These are phyloP conservation scores for Fusarium concolor DNA, from an alignment of 2,329 filamentous ascomycete species.

Conservation along the genomic window DNA sequence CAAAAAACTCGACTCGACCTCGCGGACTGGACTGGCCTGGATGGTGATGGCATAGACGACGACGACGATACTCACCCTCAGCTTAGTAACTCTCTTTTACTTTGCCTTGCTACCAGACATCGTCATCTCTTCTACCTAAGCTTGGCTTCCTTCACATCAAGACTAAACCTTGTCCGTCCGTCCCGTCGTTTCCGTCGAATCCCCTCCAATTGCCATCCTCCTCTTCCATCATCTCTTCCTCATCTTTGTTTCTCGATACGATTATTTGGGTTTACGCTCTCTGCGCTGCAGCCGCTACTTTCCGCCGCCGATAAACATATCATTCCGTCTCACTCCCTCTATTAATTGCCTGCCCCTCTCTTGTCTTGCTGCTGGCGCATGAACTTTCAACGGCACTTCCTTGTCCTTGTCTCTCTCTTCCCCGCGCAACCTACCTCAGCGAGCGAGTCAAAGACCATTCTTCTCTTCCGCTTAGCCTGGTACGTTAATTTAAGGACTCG, in stretches of 20 bases:
- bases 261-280: constrained; percentile 27
- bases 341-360: constrained; percentile 36
- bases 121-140: constrained; percentile 26
- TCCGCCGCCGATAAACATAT: constrained; percentile 10
- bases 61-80: background rate
- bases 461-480: constrained; percentile 7
- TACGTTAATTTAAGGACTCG: constrained; percentile 15
- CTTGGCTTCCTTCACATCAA: constrained; percentile 25
- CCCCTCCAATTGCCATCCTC: constrained; percentile 32
- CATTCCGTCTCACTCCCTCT: constrained; percentile 5
- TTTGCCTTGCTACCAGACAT: constrained; percentile 6
- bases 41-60: constrained; percentile 4
- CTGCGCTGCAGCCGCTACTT: constrained; percentile 26
- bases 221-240: constrained; percentile 19
- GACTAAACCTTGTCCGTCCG: constrained; percentile 42
- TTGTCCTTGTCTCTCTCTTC: constrained; percentile 5
- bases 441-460: background rate
- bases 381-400: constrained; percentile 5
- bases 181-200: constrained; percentile 47
- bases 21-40: background rate
- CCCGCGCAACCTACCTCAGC: constrained; percentile 14
- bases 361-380: background rate
- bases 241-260: constrained; percentile 26
- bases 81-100: background rate
- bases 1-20: constrained; percentile 4